Conservation (phyloP, 2,329 filamentous ascomycete species). For the Phaeosphaeriaceae sp. region DNA sequence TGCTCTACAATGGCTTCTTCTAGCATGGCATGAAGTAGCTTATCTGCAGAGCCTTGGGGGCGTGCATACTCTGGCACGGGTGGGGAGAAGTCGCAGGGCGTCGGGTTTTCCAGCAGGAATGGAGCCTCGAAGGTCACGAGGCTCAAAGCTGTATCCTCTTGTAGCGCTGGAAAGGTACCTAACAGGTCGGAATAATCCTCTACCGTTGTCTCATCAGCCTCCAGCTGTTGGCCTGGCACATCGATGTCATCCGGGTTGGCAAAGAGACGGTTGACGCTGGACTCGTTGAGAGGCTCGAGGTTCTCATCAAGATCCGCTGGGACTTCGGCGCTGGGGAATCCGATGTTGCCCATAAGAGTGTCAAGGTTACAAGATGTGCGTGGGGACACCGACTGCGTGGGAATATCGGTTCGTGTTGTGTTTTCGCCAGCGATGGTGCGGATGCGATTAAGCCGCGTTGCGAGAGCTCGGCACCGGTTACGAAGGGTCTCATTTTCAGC, state of each 20-base stretch:
- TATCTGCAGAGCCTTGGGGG: neutral
- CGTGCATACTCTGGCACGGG: neutral
- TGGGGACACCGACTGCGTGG: too few relatives aligned
- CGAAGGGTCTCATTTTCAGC: neutral
- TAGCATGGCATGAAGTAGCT: neutral
- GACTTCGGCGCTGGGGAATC: neutral
- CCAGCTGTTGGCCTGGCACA: neutral
- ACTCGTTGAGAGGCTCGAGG: neutral
- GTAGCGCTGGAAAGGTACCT: neutral
- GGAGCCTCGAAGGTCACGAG: neutral
- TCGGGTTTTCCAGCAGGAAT: neutral
- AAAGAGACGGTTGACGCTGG: neutral
- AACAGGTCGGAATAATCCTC: neutral
- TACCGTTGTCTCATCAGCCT: neutral
- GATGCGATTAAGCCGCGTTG: neutral
- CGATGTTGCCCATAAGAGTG: neutral
- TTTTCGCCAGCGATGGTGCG: neutral
- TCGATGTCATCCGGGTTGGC: neutral
- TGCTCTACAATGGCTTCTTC: neutral
- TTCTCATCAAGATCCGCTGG: neutral
- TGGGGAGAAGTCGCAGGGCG: neutral
- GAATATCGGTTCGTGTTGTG: neutral
- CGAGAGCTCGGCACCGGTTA: neutral
- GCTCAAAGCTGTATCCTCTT: neutral
- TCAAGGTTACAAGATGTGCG: neutral